Evolutionary conservation across 2,329 filamentous ascomycete genomes (phyloP).

Genomic region (Rhinocladiella similis): DNA sequence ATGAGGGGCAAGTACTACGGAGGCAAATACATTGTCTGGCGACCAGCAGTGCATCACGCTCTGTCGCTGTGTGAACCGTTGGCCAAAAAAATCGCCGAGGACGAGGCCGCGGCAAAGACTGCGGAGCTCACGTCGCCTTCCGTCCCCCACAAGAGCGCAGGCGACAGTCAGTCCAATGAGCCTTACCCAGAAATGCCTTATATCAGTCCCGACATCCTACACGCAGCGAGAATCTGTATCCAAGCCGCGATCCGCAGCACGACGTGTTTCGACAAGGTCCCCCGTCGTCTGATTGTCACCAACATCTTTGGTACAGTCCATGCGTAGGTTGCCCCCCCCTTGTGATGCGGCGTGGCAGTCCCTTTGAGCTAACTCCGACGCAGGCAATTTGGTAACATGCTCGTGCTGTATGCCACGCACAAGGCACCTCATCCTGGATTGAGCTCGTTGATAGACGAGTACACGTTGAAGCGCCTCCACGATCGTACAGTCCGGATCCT

Average conservation of each 20-base stretch:
- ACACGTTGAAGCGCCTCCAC: conserved; percentile 62
- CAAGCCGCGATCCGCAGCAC: conserved; percentile 81
- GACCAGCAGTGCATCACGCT: conserved; percentile 69
- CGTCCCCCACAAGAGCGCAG: conserved; percentile 33
- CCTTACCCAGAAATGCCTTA: conserved; percentile 32
- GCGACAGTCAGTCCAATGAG: conserved; percentile 33
- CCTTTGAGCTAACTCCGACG: conserved; percentile 31
- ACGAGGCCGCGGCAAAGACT: conserved; percentile 32
- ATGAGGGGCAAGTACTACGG: conserved; percentile 94
- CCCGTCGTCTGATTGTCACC: conserved; percentile 76
- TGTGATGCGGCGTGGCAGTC: not conserved
- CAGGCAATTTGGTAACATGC: conserved; percentile 94
- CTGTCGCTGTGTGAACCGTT: conserved; percentile 43
- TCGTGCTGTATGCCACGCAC: conserved; percentile 83
- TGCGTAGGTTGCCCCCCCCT: conserved; percentile 67
- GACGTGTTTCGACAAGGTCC: conserved; percentile 70
- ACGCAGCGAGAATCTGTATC: conserved; percentile 64
- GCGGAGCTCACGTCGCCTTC: conserved; percentile 41
- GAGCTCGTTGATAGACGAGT: conserved; percentile 55
- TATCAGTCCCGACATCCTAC: conserved; percentile 31
- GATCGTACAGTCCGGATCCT: conserved; percentile 76
- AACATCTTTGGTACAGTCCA: conserved; percentile 95
- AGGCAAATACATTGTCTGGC: conserved; percentile 82
- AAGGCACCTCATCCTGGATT: conserved; percentile 60
- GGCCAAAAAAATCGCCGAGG: conserved; percentile 14